Percentiles rank a stretch among this genome's conserved stretches.
phyloP scores from a whole-genome alignment of 768 basidiomycete genomes.

The Naematelia encephala region DNA sequence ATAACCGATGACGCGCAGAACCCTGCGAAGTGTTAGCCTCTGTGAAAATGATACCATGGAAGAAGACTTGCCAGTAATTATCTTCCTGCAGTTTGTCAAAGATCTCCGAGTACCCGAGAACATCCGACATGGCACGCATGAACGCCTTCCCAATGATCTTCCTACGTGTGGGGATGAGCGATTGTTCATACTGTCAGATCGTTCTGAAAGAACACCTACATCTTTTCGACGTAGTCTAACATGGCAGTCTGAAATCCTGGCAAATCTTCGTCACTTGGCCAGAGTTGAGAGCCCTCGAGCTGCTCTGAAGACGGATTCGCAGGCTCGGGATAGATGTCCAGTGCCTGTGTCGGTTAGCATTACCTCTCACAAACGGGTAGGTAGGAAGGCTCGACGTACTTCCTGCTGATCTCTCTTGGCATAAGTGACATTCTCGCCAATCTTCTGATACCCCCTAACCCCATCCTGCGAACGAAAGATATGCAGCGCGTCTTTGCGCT shows the following conservation, averaged over 20 bases:
- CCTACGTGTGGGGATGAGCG: conserved; percentile 3
- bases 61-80: conserved; percentile 19
- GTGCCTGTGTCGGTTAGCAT: too few species aligned
- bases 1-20: conserved; percentile 27
- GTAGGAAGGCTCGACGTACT: too few species aligned
- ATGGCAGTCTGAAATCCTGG: conserved; percentile 21
- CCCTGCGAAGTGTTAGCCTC: conserved; percentile 4
- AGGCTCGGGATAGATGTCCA: conserved; percentile 35
- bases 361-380: conserved; percentile 13
- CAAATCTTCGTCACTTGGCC: conserved; percentile 21
- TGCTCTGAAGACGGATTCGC: conserved; percentile 15
- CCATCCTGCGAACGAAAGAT: conserved; percentile 27
- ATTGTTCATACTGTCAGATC: not conserved
- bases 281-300: conserved; percentile 23
- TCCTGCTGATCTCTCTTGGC: conserved; percentile 32
- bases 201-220: conserved; percentile 14
- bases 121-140: conserved; percentile 25
- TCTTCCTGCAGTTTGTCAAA: conserved; percentile 27
- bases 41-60: not conserved
- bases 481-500: conserved; percentile 22
- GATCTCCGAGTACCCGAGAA: conserved; percentile 16
- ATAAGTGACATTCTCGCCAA: conserved; percentile 35
- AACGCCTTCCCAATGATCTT: conserved; percentile 24
- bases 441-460: conserved; percentile 28
- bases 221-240: conserved; percentile 27